Evolutionary conservation across 1,139 yeast genomes (phyloP), one percentile per base, ranked within the genome.

Genomic region (Blastobotrys petasosporus): DNA sequence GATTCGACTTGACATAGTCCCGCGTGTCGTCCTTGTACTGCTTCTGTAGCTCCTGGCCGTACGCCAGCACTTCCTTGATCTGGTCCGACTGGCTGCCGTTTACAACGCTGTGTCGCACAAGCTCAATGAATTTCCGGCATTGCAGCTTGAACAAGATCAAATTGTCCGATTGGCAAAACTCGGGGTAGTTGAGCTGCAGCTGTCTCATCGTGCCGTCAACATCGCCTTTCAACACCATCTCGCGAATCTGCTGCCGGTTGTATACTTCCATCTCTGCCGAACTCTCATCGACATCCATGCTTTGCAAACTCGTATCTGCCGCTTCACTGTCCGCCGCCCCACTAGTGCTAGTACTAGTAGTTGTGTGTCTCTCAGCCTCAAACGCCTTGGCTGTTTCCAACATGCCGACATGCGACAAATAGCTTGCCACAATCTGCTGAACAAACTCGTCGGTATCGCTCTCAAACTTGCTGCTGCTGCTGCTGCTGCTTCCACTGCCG

Each of bases 371-470:
- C 31, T 51, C 86, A 23, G 66, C 62, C 25, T 75, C 66, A 55
- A 87, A 81, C 0, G 86, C 80, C 47, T 74, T 74, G 8, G 82
- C 79, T 0, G 88, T 79, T 40, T 82, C 82, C 45, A 77, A 70
- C 58, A 77, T 81, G 0, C 96, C 96, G 55, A 81, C 79, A 55
- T 85, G 84, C 32, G 78, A 73, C 46, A 88, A 75, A 62, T 86
- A 87, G 4, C 82, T 80, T 47, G 77, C 71, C 3, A 88, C 80
- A 52, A 86, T 68, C 17, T 73, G 65, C 56, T 82, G 79, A 42
- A 81, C 64, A 36, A 77, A 60, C 4, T 63, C 60, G 63, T 34
- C 65, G 63, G 20, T 59, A 51, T 37, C 45, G 6, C 25, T 20
- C 7, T 20, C 25, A 20, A 20, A 20, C 25, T 20, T 20, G 25